Conservation (phyloP, 1,284 basidiomycete species). For the Cyathus olla region DNA sequence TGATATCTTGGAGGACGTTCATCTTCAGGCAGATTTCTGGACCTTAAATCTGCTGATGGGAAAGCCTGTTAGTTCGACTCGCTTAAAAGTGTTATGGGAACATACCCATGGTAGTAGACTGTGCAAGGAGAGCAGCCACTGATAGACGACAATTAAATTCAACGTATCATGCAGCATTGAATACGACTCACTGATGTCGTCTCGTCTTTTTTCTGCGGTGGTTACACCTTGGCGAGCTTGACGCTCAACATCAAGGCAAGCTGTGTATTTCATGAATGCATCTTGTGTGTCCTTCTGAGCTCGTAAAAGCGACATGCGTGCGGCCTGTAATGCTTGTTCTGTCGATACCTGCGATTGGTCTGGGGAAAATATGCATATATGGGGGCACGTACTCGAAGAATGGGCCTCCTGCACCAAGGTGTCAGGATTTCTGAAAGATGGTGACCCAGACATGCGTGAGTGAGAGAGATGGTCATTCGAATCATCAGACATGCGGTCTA, state of each 20-base stretch:
- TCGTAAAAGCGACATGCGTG: conserved; percentile 57
- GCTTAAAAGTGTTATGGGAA: too few relatives aligned
- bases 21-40: conserved; percentile 58
- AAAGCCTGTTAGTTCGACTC: background rate
- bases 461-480: conserved; percentile 40
- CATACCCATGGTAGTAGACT: conserved; percentile 24
- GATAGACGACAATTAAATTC: conserved; percentile 4
- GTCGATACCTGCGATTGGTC: conserved; percentile 12
- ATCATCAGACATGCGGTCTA: conserved; percentile 46
- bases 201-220: conserved; percentile 74
- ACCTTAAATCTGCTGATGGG: conserved; percentile 38
- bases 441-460: conserved; percentile 49
- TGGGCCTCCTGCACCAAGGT: conserved; percentile 52
- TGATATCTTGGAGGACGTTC: conserved; percentile 55
- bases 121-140: conserved; percentile 66
- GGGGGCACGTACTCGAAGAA: conserved; percentile 51
- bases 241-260: conserved; percentile 73
- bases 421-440: conserved; percentile 48
- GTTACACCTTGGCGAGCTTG: conserved; percentile 72
- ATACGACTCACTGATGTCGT: conserved; percentile 67
- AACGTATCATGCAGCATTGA: conserved; percentile 4
- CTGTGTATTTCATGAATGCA: conserved; percentile 74
- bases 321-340: conserved; percentile 59
- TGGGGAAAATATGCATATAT: conserved; percentile 13
- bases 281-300: conserved; percentile 80